Conservation (phyloP, 805 yeast species). For the Candida saitoana region DNA sequence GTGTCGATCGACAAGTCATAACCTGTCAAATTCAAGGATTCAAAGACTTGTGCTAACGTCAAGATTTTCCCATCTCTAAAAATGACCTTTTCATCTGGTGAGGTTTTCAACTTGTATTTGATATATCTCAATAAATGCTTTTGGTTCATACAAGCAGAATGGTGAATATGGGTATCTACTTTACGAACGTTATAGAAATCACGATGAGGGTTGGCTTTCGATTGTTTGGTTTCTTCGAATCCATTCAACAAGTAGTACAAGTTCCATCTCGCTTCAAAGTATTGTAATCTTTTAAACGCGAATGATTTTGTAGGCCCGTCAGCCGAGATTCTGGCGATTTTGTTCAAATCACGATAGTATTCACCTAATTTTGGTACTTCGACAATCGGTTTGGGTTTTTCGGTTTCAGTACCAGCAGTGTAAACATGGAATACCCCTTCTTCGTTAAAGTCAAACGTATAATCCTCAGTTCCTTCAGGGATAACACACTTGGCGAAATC, state of each 20-base stretch:
- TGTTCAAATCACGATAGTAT: slow-evolving; percentile 78
- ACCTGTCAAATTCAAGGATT: slow-evolving; percentile 85
- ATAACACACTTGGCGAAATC: slow-evolving; percentile 53
- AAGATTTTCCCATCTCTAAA: slow-evolving; percentile 87
- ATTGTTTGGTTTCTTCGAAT: slow-evolving; percentile 85
- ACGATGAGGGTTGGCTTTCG: slow-evolving; percentile 92
- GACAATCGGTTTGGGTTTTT: slow-evolving; percentile 32
- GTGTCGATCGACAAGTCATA: slow-evolving; percentile 96
- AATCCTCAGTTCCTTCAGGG: slow-evolving; percentile 44
- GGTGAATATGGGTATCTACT: slow-evolving; percentile 98
- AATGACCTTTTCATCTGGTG: slow-evolving; percentile 85
- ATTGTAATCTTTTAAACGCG: slow-evolving; percentile 90
- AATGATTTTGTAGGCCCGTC: slow-evolving; percentile 97
- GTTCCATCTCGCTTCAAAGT: slow-evolving; percentile 95
- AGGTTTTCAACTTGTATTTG: slow-evolving; percentile 86
- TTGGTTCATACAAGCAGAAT: slow-evolving; percentile 98
- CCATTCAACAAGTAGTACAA: slow-evolving; percentile 83
- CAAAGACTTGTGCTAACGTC: slow-evolving; percentile 84
- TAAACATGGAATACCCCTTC: slow-evolving; percentile 71
- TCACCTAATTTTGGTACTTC: slow-evolving; percentile 81
- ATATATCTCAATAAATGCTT: slow-evolving; percentile 92
- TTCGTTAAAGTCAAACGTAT: slow-evolving; percentile 45
- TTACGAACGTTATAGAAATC: slow-evolving; percentile 95
- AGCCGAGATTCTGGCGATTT: slow-evolving; percentile 67
- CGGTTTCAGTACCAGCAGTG: slow-evolving; percentile 24